These are phyloP conservation scores for Bolboschoenus planiculmis DNA, from an alignment of 176 grass and related monocot genomes.

Conservation along the genomic window DNA sequence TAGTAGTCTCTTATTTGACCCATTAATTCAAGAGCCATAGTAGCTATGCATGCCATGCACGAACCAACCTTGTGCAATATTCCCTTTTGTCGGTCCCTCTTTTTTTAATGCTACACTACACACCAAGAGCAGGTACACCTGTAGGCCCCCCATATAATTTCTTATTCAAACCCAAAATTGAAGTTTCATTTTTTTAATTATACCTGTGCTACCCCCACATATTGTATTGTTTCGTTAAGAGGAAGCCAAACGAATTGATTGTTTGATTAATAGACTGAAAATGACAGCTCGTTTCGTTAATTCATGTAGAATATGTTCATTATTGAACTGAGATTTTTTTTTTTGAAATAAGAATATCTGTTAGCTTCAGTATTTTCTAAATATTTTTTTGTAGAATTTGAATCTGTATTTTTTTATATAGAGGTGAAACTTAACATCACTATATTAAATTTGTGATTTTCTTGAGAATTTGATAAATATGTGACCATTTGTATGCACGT, in stretches of 20 bases:
- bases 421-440: too few relatives aligned
- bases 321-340: not conserved
- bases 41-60: slow-evolving; percentile 4
- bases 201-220: not conserved
- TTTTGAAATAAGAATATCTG: too few relatives aligned
- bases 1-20: not conserved
- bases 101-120: slow-evolving; percentile 1
- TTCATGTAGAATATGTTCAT: not conserved
- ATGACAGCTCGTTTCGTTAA: slow-evolving; percentile 5
- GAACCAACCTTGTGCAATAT: slow-evolving; percentile 11
- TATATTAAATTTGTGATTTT: too few relatives aligned
- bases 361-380: too few relatives aligned
- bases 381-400: too few relatives aligned
- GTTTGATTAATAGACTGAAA: not conserved
- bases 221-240: not conserved
- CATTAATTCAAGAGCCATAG: not conserved
- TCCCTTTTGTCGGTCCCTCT: slow-evolving; percentile 22
- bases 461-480: not conserved
- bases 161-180: not conserved
- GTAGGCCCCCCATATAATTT: slow-evolving; percentile 7
- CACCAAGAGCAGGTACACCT: not conserved
- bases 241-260: not conserved
- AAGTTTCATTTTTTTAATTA: slow-evolving; percentile 9
- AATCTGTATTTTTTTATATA: too few relatives aligned
- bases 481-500: not conserved